These are phyloP conservation scores for Ampelocalamus luodianensis DNA, from an alignment of 176 grass and related monocot genomes.

Conservation along the genomic window DNA sequence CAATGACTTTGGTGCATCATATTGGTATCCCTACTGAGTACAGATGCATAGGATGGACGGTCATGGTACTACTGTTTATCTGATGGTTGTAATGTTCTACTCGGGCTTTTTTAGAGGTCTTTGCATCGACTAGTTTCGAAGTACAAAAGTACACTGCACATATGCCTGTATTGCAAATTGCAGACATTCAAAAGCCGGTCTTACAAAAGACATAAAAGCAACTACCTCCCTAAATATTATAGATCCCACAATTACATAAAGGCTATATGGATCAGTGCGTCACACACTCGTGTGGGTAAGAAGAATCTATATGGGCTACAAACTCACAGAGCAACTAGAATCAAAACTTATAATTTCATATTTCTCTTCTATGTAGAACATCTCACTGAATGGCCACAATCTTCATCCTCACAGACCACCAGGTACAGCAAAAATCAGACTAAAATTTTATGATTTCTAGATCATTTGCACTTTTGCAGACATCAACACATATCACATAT, in stretches of 20 bases:
- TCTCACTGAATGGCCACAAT: background rate
- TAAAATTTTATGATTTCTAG: conserved; percentile 17
- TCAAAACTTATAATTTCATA: background rate
- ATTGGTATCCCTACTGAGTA: background rate
- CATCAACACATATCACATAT: background rate
- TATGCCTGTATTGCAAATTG: background rate
- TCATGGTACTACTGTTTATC: conserved; percentile 20
- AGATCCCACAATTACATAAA: background rate
- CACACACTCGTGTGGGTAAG: no score
- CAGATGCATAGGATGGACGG: background rate
- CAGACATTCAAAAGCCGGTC: background rate
- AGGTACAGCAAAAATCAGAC: background rate
- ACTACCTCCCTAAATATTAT: background rate
- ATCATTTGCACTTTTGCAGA: conserved; percentile 25
- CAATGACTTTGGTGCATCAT: background rate
- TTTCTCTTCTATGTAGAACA: background rate
- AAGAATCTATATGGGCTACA: background rate
- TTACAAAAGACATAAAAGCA: background rate
- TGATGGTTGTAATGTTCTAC: background rate
- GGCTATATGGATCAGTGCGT: background rate
- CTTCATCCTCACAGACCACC: background rate
- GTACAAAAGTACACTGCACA: background rate
- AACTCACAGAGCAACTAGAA: background rate
- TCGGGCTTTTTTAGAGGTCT: background rate
- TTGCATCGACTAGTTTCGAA: background rate